phyloP scores from a whole-genome alignment of 176 grass and related monocot genomes.

The Cenchrus purpureus region DNA sequence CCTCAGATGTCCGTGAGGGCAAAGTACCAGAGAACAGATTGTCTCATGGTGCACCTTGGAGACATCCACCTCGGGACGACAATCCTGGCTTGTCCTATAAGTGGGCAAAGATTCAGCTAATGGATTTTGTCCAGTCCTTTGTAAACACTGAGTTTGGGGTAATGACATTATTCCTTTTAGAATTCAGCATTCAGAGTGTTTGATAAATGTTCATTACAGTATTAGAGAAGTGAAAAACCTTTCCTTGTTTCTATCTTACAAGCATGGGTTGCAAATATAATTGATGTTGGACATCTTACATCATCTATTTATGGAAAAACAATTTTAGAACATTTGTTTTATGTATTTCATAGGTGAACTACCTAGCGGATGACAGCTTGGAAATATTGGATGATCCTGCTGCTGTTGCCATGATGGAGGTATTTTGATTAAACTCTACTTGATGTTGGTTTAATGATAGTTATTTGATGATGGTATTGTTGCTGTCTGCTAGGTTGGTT shows the following conservation, averaged over 20 bases:
- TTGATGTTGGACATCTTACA: neutral
- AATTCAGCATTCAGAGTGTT: slow-evolving; percentile 3
- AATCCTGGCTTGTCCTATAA: slow-evolving; percentile 57
- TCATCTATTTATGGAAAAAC: slow-evolving; percentile 14
- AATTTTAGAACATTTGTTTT: slow-evolving; percentile 2
- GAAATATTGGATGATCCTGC: slow-evolving; percentile 99
- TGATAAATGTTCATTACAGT: neutral
- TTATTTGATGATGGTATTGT: slow-evolving; percentile 23
- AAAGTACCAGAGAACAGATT: slow-evolving; percentile 76
- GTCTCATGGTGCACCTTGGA: slow-evolving; percentile 88
- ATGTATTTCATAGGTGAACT: slow-evolving; percentile 72
- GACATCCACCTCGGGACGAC: slow-evolving; percentile 62
- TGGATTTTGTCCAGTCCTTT: slow-evolving; percentile 94
- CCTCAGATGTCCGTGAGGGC: slow-evolving; percentile 64
- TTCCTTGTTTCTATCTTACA: neutral
- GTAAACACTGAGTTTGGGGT: slow-evolving; percentile 90
- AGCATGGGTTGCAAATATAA: neutral
- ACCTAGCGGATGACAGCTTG: slow-evolving; percentile 79
- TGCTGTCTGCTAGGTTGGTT: slow-evolving; percentile 71
- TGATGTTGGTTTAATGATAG: slow-evolving; percentile 38
- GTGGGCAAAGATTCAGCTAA: slow-evolving; percentile 95
- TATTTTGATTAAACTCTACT: slow-evolving; percentile 38
- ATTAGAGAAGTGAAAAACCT: neutral
- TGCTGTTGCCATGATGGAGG: slow-evolving; percentile 76
- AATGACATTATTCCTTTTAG: slow-evolving; percentile 40